Evolutionary conservation across 768 basidiomycete species (phyloP), one percentile per base, ranked within the genome.

Genomic region (Leccinum variicolor): DNA sequence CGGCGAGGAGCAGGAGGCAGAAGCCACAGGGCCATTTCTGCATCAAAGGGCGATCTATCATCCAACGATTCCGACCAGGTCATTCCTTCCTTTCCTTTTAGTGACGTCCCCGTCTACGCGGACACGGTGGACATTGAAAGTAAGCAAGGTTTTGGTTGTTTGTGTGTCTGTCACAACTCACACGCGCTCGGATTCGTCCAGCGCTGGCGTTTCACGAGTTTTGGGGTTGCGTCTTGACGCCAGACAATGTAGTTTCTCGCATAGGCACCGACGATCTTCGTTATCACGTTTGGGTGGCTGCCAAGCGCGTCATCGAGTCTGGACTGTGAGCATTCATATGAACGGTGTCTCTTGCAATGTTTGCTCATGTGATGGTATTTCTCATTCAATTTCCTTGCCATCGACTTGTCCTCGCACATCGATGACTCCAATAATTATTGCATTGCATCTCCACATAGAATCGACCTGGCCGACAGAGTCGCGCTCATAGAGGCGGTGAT

Each of bases 51-150:
- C 15, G 33, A 58, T 52, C 21, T 53, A 43, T 43, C 41, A 43
- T 21, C 19, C 19, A 10, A 19, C 19, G 41, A 19, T 48, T 63
- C 69, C 25, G 59, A 62, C 59, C 61, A 60, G 6, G 67, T 81
- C 56, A 63, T 81, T 33, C 71, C 71, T 56, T 62, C 64, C 14
- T 66, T 71, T 52, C 71, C 70, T 0, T 73, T 69, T 65, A 60
- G 43, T 50, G 64, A 71, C 13, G 64, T 63, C 15, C 63, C 62
- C 48, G 49, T 71, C 15, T 73, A 62, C 23, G 78, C 75, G 7
- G 71, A 80, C 55, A 79, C 79, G 6, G 62, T 77, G 14, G 68
- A 83, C 61, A 74, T 78, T 28, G 66, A 76, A 64, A 70, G 82
- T 81, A 67, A 19, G 41, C 41, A 43, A 21, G 10, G 2, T 43